phyloP scores from a whole-genome alignment of 345 rosid species.

The Syzygium oleosum region DNA sequence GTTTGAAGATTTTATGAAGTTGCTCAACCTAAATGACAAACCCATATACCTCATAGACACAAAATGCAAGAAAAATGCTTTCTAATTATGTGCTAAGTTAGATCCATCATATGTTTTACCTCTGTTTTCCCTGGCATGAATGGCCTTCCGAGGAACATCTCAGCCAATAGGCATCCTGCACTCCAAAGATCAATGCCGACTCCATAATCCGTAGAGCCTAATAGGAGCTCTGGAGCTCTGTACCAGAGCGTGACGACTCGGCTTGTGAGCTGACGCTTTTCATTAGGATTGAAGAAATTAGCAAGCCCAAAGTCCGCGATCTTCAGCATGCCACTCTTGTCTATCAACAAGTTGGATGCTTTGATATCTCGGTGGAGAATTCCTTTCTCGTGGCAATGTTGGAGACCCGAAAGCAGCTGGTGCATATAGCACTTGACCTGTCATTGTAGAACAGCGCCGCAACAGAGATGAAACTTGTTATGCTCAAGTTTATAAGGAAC shows the following conservation, averaged over 20 bases:
- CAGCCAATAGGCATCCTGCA: conserved; percentile 76
- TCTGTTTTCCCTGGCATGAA: conserved; percentile 89
- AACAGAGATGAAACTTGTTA: background rate
- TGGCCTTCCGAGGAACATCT: conserved; percentile 73
- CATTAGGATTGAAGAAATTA: conserved; percentile 42
- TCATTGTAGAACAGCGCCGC: background rate
- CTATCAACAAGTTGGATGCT: conserved; percentile 67
- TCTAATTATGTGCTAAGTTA: background rate
- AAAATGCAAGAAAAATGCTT: background rate
- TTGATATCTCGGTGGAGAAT: conserved; percentile 83
- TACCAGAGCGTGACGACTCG: conserved; percentile 92
- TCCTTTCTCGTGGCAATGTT: conserved; percentile 79
- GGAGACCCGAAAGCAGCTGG: conserved; percentile 71
- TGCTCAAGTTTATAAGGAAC: background rate
- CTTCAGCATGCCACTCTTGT: conserved; percentile 56
- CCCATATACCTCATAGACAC: background rate
- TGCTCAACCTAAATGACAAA: conserved; percentile 61
- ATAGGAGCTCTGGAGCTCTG: conserved; percentile 77
- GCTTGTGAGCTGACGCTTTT: conserved; percentile 52
- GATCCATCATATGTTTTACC: conserved; percentile 22
- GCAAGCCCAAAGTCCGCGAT: conserved; percentile 88
- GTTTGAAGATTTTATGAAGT: conserved; percentile 83
- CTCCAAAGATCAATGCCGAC: conserved; percentile 87
- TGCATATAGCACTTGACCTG: conserved; percentile 84
- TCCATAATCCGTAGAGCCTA: conserved; percentile 80